A percentile compares a stretch with the other conserved stretches of the same genome.
Evolutionary conservation across 2,329 filamentous ascomycete species (phyloP).

Genomic region (Tolypocladium endophyticum): DNA sequence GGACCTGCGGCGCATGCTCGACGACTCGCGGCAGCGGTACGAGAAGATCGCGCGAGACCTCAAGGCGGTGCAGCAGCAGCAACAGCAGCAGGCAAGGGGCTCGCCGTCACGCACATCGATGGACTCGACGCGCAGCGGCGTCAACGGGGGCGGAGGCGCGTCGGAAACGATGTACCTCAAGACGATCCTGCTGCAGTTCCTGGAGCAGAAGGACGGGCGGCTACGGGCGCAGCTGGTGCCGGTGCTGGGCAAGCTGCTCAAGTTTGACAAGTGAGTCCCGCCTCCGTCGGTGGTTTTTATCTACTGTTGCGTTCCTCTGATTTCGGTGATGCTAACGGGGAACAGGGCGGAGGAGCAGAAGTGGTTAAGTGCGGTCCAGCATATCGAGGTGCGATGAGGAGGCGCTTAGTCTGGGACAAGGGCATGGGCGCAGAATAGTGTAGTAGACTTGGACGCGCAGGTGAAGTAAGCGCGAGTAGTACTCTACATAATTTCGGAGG

Average conservation of each 20-base stretch:
- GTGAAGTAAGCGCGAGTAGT: neutral
- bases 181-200: conserved; percentile 70
- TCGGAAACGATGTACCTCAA: conserved; percentile 59
- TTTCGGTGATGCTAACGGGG: conserved; percentile 8
- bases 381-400: conserved; percentile 27
- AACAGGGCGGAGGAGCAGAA: conserved; percentile 63
- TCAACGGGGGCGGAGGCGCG: conserved; percentile 10
- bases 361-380: conserved; percentile 67
- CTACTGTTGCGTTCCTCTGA: neutral
- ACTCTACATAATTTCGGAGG: neutral
- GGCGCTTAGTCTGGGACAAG: neutral
- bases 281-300: too few species aligned
- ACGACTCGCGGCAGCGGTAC: conserved; percentile 65
- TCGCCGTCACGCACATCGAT: conserved; percentile 32
- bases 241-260: conserved; percentile 64
- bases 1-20: conserved; percentile 64
- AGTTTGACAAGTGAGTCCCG: conserved; percentile 59
- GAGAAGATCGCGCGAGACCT: conserved; percentile 68
- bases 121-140: conserved; percentile 25
- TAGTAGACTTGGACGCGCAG: neutral
- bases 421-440: neutral
- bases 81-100: conserved; percentile 21
- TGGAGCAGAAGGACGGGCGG: conserved; percentile 72
- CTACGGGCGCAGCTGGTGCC: conserved; percentile 67
- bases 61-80: conserved; percentile 34